Evolutionary conservation across 73 alveolate species (phyloP).

Genomic region (Breviolum minutum): DNA sequence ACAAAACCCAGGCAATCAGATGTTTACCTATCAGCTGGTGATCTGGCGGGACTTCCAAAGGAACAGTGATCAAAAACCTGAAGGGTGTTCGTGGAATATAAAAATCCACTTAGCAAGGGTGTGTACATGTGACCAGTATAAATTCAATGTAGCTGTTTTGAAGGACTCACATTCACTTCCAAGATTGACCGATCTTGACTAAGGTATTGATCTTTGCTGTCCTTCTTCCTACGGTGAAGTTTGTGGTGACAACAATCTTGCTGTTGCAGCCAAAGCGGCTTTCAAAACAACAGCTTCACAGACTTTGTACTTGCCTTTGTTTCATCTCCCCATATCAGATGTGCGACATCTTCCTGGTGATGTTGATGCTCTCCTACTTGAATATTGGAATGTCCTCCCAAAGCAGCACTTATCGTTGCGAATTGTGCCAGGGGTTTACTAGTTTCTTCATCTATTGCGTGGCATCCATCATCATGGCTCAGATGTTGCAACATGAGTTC

Average conservation of each 20-base stretch:
- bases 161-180: too few relatives aligned
- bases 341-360: conserved; percentile 88
- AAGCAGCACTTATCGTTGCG: conserved; percentile 31
- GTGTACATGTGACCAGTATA: too few relatives aligned
- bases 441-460: conserved; percentile 76
- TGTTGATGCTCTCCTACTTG: conserved; percentile 74
- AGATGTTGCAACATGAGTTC: conserved; percentile 39
- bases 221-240: conserved; percentile 34
- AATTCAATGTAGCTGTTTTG: too few relatives aligned
- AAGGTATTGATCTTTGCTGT: conserved; percentile 42
- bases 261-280: conserved; percentile 76
- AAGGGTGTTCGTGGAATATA: too few relatives aligned
- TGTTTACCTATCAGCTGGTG: too few relatives aligned
- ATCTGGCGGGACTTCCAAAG: too few relatives aligned
- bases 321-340: conserved; percentile 81
- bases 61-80: too few relatives aligned
- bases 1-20: too few relatives aligned
- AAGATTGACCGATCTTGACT: background rate
- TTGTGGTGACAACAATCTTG: conserved; percentile 24
- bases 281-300: conserved; percentile 43
- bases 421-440: conserved; percentile 65
- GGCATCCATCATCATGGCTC: conserved; percentile 46
- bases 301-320: background rate
- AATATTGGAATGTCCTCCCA: conserved; percentile 52
- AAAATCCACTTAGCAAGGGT: too few relatives aligned